Base-by-base conservation (phyloP, 2,329 filamentous ascomycete genomes). In the Aureobasidium sp. region DNA sequence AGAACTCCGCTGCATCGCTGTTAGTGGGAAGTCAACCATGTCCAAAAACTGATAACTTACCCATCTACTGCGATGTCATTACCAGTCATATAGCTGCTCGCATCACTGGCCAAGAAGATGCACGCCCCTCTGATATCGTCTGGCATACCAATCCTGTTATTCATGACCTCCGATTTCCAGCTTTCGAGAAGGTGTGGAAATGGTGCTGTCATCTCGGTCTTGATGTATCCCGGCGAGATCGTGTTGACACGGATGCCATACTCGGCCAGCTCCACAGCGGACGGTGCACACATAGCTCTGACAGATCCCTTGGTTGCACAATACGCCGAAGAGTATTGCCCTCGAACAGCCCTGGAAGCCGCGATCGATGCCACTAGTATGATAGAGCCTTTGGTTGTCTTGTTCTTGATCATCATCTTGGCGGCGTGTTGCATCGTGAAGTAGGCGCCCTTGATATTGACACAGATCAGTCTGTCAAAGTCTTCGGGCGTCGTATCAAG, bases 231-330 rank as follows among this genome's bases (percentile, higher is more conserved):
- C 5, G 67, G 67, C 34, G 63, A 66, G 32, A 69, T 66, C 15
- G 63, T 65, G 41, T 69, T 69, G 50, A 68, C 65, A 1, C 67
- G 55, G 20, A 69, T 67, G 43, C 84, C 84, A 71, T 88, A 75
- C 67, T 78, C 73, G 51, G 87, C 88, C 87, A 87, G 90, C 73
- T 92, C 88, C 10, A 82, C 76, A 1, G 88, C 88, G 6, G 92
- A 79, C 71, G 87, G 89, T 1, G 78, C 73, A 62, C 74, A 75
- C 78, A 81, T 79, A 2, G 55, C 55, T 20, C 55, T 8, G 5
- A 59, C 55, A 10, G 55, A 43, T 29, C 55, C 55, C 29, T 59
- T 59, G 4, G 55, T 59, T 8, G 39, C 55, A 29, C 55, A 59
- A 27, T 59, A 59, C 15, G 55, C 0, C 76, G 59, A 61, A 13